Conservation (phyloP, 768 basidiomycete genomes). For the Phlebiopsis flavidoalba region DNA sequence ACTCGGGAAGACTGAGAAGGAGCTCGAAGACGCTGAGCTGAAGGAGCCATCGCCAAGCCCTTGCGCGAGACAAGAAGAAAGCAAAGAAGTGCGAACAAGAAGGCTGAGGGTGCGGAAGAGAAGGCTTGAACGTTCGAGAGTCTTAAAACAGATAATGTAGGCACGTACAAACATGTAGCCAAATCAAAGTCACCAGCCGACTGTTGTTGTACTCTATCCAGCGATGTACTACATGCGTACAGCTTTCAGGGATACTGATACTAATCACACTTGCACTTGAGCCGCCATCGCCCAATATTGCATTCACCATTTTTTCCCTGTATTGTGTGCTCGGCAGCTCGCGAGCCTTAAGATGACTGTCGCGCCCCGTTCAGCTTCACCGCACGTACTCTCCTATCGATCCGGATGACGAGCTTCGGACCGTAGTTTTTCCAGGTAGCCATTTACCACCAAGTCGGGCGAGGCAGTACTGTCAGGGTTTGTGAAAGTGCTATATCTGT, state of each 20-base stretch:
- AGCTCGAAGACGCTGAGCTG: slow-evolving; percentile 82
- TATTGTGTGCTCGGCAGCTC: too few species aligned
- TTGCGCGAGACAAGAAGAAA: slow-evolving; percentile 89
- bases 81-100: slow-evolving; percentile 73
- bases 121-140: slow-evolving; percentile 19
- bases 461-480: slow-evolving; percentile 79
- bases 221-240: too few species aligned
- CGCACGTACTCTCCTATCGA: slow-evolving; percentile 76
- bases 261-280: too few species aligned
- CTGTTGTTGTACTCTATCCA: neutral
- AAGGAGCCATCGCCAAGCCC: slow-evolving; percentile 70
- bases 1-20: slow-evolving; percentile 84
- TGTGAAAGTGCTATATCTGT: slow-evolving; percentile 52
- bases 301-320: too few species aligned
- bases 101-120: slow-evolving; percentile 47
- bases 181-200: neutral
- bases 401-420: slow-evolving; percentile 79
- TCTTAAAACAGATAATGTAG: neutral
- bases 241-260: too few species aligned
- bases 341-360: too few species aligned
- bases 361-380: slow-evolving; percentile 43
- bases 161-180: neutral
- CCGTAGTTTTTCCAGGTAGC: slow-evolving; percentile 88
- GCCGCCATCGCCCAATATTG: too few species aligned
- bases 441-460: slow-evolving; percentile 79